Percentiles rank a stretch among this genome's conserved stretches.
phyloP scores from a whole-genome alignment of 306 rosid genomes.

The Quercus aquifolioides region DNA sequence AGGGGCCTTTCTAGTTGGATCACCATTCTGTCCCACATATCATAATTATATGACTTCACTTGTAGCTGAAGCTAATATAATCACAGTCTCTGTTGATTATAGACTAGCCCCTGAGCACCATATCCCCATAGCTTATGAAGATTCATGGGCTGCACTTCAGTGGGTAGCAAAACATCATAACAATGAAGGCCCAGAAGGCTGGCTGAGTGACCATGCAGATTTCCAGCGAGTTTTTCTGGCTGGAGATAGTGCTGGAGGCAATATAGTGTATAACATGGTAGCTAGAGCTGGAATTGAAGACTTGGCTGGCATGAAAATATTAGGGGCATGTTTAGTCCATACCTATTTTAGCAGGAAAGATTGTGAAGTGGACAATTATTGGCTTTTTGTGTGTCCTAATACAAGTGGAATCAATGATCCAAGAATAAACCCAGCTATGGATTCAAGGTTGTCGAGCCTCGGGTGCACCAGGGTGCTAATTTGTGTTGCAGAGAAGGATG shows the following conservation, averaged over 20 bases:
- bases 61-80: not conserved
- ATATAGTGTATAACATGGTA: not conserved
- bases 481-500: conserved; percentile 13
- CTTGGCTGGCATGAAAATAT: not conserved
- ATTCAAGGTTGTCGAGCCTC: conserved; percentile 1
- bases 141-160: not conserved
- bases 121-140: not conserved
- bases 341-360: not conserved
- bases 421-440: conserved; percentile 17
- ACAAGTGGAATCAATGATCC: conserved; percentile 24
- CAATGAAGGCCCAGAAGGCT: not conserved
- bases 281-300: not conserved
- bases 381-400: not conserved
- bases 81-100: not conserved
- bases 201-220: not conserved
- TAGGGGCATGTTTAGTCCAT: not conserved
- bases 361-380: not conserved
- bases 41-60: not conserved
- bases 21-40: not conserved
- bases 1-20: not conserved
- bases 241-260: not conserved
- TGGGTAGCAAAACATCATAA: not conserved
- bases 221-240: not conserved
- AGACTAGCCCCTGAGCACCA: not conserved
- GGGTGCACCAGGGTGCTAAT: conserved; percentile 12